Evolutionary conservation across 768 basidiomycete species (phyloP), one percentile per base, ranked within the genome.

Genomic region (Butyriboletus loyo): DNA sequence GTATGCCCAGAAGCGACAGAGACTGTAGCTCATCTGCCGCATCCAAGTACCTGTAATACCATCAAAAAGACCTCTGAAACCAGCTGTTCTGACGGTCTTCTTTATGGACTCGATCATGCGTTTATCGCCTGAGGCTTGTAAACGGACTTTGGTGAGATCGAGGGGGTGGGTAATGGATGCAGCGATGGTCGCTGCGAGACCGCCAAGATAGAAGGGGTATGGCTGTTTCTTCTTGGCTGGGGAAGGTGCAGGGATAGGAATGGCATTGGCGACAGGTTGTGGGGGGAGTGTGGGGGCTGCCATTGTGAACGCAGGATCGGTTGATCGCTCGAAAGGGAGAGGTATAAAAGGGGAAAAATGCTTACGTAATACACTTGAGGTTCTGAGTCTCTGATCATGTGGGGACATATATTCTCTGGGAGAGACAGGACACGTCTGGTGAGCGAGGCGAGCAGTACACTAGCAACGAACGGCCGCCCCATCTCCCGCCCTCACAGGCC

Each of bases 1-100:
- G 68, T 94, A 92, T 15, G 89, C 90, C 83, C 90, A 93, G 75
- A 93, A 95, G n/a, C 92, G 79, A 68, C 89, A 92, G 67, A 93
- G 75, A 38, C 89, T 92, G 72, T 95, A 95, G 31, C 85, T 89
- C 90, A 94, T 92, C 72, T 96, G 92, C 27, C 92, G 82, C 70
- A 96, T 72, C 83, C 90, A 87, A 25, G 92, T 96, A 28, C 92
- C 92, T 3, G 86, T 76, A 53, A 93, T 90, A 17, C 92, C 92
- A 65, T 93, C 92, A 63, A 83, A 92, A 43, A 94, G 76, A 3
- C 92, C 92, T 59, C 61, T 56, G 58, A 61, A 57, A 78, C 92
- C 92, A 43, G 87, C 89, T 7, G 86, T 89, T 65, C 79, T 75
- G 50, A 92, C 76, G 0, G 92, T 95, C 78, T 93, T 93, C 68